A percentile compares a stretch with the other conserved stretches of the same genome.
Evolutionary conservation across 116 monocot genomes (phyloP).

Genomic region (Phalaenopsis hybrid): DNA sequence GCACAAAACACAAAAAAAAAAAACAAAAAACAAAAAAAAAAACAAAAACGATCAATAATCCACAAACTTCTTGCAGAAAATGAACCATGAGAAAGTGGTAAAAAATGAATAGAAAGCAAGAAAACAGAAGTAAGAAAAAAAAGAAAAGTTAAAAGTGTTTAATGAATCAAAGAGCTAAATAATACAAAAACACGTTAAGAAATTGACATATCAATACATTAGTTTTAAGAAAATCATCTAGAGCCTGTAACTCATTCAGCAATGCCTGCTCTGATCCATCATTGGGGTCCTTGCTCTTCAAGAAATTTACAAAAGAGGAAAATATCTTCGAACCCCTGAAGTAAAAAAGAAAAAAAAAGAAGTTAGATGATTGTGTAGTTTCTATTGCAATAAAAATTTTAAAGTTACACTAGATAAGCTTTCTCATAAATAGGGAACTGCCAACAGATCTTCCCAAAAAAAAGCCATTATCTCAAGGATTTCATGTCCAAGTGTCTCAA

Average conservation of each 20-base stretch:
- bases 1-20: neutral
- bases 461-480: neutral
- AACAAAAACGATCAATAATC: too few species aligned
- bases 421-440: neutral
- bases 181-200: neutral
- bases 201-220: constrained; percentile 18
- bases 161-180: neutral
- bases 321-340: constrained; percentile 51
- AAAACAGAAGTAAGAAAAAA: neutral
- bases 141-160: neutral
- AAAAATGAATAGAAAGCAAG: neutral
- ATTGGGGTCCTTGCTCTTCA: constrained; percentile 42
- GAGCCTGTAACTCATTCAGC: constrained; percentile 24
- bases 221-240: constrained; percentile 37
- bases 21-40: too few species aligned
- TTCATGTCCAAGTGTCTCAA: neutral
- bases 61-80: neutral
- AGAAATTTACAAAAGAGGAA: constrained; percentile 31
- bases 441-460: neutral
- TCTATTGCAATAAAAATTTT: neutral
- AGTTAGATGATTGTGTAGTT: constrained; percentile 3
- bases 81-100: neutral
- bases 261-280: constrained; percentile 44
- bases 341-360: neutral
- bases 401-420: neutral